phyloP scores from a whole-genome alignment of 2,329 filamentous ascomycete genomes.

The Ascochyta koolunga region DNA sequence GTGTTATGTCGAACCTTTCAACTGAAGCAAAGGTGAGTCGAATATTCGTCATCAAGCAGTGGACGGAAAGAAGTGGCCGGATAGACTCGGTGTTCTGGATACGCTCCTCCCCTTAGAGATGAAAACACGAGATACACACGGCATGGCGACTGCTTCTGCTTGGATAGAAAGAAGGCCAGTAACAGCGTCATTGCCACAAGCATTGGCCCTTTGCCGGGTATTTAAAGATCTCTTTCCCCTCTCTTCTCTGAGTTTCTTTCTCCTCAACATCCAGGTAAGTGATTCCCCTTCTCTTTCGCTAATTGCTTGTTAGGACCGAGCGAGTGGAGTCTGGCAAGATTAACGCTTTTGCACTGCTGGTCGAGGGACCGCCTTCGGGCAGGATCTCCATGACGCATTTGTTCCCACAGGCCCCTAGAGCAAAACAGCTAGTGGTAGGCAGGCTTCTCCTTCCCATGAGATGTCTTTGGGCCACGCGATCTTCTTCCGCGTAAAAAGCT shows the following conservation, averaged over 20 bases:
- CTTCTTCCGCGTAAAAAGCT: background rate
- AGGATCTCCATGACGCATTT: background rate
- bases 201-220: background rate
- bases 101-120: background rate
- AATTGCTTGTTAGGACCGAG: too few relatives aligned
- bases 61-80: background rate
- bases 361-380: background rate
- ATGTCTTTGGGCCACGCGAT: background rate
- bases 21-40: background rate
- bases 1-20: background rate
- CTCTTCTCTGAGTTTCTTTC: background rate
- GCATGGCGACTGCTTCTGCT: background rate
- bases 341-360: background rate
- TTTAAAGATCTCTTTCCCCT: background rate
- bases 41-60: background rate
- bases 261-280: background rate
- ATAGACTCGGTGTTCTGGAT: background rate
- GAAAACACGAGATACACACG: background rate
- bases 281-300: too few relatives aligned
- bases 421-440: background rate
- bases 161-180: background rate
- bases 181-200: background rate
- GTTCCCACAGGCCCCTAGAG: background rate
- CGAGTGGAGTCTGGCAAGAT: background rate
- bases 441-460: conserved; percentile 1